A percentile compares a stretch with the other conserved stretches of the same genome.
Conservation (phyloP, 305 asterid species). For the Fraxinus sp. region DNA sequence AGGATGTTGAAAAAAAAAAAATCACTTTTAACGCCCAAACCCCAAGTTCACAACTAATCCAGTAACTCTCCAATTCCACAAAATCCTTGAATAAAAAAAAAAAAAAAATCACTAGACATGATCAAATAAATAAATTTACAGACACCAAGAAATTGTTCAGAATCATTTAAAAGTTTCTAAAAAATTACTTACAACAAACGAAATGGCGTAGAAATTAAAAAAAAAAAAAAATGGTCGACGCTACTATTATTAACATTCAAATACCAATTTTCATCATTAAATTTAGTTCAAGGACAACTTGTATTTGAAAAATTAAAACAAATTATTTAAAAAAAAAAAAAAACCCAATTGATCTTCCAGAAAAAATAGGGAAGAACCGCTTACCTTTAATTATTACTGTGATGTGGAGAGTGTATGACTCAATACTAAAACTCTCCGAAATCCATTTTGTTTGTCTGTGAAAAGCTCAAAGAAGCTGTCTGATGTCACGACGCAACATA, state of each 20-base stretch:
- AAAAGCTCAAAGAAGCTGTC: conserved; percentile 22
- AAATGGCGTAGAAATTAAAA: neutral
- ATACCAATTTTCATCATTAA: neutral
- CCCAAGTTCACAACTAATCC: neutral
- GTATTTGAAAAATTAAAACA: neutral
- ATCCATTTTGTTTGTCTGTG: conserved; percentile 23
- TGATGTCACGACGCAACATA: conserved; percentile 25
- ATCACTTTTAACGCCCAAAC: neutral
- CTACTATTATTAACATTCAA: neutral
- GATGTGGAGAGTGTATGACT: conserved; percentile 3
- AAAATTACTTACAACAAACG: conserved; percentile 7
- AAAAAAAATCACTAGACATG: neutral
- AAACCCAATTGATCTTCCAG: conserved; percentile 17
- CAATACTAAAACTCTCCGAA: conserved; percentile 18
- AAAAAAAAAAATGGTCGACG: neutral
- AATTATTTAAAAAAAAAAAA: neutral
- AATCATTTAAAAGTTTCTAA: neutral
- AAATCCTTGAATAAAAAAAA: neutral
- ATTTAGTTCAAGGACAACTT: neutral
- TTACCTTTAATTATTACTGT: conserved; percentile 20
- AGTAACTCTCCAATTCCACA: neutral
- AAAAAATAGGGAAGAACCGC: neutral
- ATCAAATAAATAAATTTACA: neutral
- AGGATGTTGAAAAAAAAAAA: neutral
- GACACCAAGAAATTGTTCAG: conserved; percentile 24